Evolutionary conservation across 179 eudicot species (phyloP).

Genomic region (Silene noctiflora): DNA sequence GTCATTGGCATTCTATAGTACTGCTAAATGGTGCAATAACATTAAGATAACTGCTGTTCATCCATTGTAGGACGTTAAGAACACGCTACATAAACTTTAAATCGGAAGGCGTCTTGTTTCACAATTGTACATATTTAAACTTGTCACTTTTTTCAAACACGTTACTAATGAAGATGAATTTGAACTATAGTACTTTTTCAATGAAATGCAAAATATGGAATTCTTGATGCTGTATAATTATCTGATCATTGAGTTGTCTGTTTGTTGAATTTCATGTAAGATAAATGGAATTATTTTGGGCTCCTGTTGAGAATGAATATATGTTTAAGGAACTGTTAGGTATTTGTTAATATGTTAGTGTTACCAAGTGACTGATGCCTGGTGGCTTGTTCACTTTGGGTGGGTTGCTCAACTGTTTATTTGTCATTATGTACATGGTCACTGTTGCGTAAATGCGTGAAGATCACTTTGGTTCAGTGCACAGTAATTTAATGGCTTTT

Average conservation of each 20-base stretch:
- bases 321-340: not conserved
- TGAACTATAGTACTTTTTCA: not conserved
- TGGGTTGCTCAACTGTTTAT: not conserved
- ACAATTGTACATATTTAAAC: not conserved
- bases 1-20: not conserved
- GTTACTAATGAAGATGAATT: not conserved
- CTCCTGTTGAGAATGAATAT: not conserved
- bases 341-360: not conserved
- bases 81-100: not conserved
- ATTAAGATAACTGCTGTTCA: not conserved
- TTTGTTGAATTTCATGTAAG: not conserved
- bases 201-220: not conserved
- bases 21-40: not conserved
- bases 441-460: not conserved
- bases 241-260: not conserved
- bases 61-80: not conserved
- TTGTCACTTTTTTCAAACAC: not conserved
- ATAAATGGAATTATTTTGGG: not conserved
- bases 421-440: not conserved
- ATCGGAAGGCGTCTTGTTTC: not conserved
- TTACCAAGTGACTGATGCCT: not conserved
- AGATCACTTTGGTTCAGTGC: not conserved
- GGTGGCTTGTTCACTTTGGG: not conserved
- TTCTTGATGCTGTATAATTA: not conserved
- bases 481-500: slow-evolving; percentile 9